Evolutionary conservation across 2,329 filamentous ascomycete genomes (phyloP), one percentile per base, ranked within the genome.

Genomic region (Parastagonospora nodorum): DNA sequence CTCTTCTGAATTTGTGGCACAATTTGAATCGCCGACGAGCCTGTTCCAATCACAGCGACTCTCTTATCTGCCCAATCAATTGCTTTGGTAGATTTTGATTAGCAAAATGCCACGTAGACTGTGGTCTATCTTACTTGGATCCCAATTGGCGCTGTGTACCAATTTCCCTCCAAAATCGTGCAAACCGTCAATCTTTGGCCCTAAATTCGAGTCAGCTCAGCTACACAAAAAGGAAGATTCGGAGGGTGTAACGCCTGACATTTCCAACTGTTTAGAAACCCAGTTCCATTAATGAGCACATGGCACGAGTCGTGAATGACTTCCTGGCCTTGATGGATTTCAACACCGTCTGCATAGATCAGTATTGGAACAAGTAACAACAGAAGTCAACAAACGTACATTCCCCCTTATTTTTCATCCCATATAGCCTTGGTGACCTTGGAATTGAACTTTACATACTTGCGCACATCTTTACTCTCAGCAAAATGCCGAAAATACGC

Each of bases 11-110:
- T 19, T 37, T 56, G 36, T 14, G 66, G 68, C 8, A 75, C 50
- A 29, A 75, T 74, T 47, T 77, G 76, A 9, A 78, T 76, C 0
- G 66, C 75, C 2, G 69, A 74, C 36, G 49, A 73, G 44, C 72
- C 72, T 46, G 55, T 68, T 2, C 69, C 69, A 33, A 73, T 66
- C 12, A 73, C 60, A 7, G 60, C 71, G 10, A 73, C 59, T 2
- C 60, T 51, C 50, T 71, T 72, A 24, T 58, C 49, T 2, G 51
- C 40, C 38, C 60, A 72, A 48, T 50, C 42, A 10, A 45, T n/a
- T n/a, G 35, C 14, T n/a, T 33, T 30, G 35, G n/a, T 28, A 27
- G 4, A 19, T 24, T 32, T 29, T 14, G 12, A 16, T 27, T 31
- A 29, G 24, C 10, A 8, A 12, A 42, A 24, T 29, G 16, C 19